Base-by-base conservation (phyloP, 1,284 basidiomycete species). In the Ustilago lituana region DNA sequence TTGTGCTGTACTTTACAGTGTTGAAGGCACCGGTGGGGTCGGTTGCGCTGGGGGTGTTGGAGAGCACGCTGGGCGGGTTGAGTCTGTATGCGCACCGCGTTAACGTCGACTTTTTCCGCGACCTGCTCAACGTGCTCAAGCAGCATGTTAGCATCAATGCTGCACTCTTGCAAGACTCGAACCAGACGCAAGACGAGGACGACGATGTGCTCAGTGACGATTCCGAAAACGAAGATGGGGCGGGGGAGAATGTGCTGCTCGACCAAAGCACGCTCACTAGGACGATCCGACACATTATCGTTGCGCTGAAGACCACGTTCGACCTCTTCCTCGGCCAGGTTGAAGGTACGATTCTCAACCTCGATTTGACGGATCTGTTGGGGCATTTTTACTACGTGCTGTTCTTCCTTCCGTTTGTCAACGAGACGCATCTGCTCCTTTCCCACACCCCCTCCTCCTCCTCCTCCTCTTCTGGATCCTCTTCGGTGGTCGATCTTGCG, bases 101-200 rank as follows among this genome's bases (percentile, higher is more conserved):
- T 83, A 99, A 97, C 83, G 88, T 98, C 75, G 96, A 99, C 82
- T 99, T 99, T 84, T 99, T 99, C 88, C 90, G 90, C 72, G 96
- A 98, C 84, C 85, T 99, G 41, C 87, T 98, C 83, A 86, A 88
- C 49, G 93, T 96, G 1, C 85, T 99, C 29, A 91, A 92, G 81
- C 86, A 86, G 57, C 88, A 93, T 54, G 88, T 96, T 70, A 79
- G 84, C 0, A 46, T 52, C 36, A 62, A 52, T 11, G 59, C 46
- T 1, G 19, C 17, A 4, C 10, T 41, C 39, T 20, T 58, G 9
- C 51, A 66, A 7, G 44, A 53, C 3, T 46, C 39, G 5, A 31
- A 37, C 9, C 19, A 49, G 17, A 31, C 31, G 0, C 24, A 31
- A 14, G 39, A 22, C 3, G 38, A 26, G 7, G 35, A 39, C 9